These are phyloP conservation scores for Beauveria varroae DNA, from an alignment of 2,329 filamentous ascomycete species.

Conservation along the genomic window DNA sequence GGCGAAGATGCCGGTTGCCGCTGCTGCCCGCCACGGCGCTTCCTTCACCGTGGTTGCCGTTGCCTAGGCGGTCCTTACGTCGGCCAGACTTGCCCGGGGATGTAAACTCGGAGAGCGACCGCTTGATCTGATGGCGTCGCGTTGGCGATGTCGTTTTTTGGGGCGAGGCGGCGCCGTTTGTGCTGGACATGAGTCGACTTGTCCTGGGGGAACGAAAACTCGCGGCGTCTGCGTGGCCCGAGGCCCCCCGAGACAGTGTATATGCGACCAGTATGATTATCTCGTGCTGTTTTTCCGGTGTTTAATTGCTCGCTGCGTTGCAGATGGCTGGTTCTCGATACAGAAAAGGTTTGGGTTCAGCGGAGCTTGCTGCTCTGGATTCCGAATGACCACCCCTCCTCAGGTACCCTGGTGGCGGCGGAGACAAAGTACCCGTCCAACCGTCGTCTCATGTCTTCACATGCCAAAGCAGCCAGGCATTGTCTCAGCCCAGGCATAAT, in stretches of 20 bases:
- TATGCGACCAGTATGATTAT: not conserved
- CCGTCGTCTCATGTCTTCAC: conserved; percentile 7
- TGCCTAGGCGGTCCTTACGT: conserved; percentile 24
- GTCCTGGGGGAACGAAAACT: not conserved
- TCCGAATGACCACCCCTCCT: not conserved
- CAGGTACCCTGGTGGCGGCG: not conserved
- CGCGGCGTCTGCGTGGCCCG: not conserved
- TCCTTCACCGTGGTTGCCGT: conserved; percentile 24
- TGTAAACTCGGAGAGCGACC: conserved; percentile 48
- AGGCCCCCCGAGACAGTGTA: not conserved
- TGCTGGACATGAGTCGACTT: not conserved
- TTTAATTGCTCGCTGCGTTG: not conserved
- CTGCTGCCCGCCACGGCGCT: not conserved
- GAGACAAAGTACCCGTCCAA: not conserved
- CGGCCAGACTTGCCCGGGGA: conserved; percentile 35
- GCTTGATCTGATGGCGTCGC: conserved; percentile 43
- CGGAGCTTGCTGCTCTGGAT: not conserved
- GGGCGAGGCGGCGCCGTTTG: conserved; percentile 4
- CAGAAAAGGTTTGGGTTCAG: not conserved
- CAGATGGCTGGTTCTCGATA: not conserved
- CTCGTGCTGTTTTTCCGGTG: not conserved
- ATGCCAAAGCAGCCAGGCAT: not conserved
- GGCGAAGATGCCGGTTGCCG: conserved; percentile 25
- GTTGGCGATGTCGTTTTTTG: conserved; percentile 18
- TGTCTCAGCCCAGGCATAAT: not conserved